Evolutionary conservation across 2,329 filamentous ascomycete genomes (phyloP).

Genomic region (Teratosphaeria viscida): DNA sequence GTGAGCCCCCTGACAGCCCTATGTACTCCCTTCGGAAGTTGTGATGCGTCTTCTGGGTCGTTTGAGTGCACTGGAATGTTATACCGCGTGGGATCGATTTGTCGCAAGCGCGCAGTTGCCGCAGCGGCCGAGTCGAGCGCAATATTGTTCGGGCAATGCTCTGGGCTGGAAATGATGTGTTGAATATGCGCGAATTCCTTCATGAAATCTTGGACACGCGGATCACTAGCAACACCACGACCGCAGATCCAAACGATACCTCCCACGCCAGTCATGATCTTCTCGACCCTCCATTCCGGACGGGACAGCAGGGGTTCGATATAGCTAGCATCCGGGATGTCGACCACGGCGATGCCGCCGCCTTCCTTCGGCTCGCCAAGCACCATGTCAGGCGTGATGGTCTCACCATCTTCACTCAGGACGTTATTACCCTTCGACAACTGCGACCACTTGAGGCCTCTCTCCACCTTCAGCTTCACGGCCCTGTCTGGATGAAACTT

Average conservation of each 20-base stretch:
- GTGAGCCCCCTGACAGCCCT: constrained; percentile 24
- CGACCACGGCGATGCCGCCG: constrained; percentile 66
- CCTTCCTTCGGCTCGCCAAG: constrained; percentile 57
- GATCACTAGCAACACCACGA: constrained; percentile 51
- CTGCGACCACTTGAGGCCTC: constrained; percentile 46
- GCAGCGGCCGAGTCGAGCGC: constrained; percentile 55
- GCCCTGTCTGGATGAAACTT: constrained; percentile 65
- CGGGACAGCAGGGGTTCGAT: constrained; percentile 58
- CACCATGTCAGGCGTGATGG: constrained; percentile 79
- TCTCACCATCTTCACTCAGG: constrained; percentile 51
- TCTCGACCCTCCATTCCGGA: constrained; percentile 57
- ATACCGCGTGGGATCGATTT: constrained; percentile 66
- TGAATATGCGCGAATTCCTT: constrained; percentile 47
- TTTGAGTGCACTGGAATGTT: constrained; percentile 58
- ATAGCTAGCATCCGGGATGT: constrained; percentile 62
- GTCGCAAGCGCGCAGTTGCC: constrained; percentile 58
- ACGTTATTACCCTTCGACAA: constrained; percentile 57
- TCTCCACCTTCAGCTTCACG: constrained; percentile 51
- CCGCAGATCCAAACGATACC: constrained; percentile 77
- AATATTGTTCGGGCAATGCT: constrained; percentile 66
- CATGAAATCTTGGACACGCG: constrained; percentile 60
- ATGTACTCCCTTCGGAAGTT: constrained; percentile 15
- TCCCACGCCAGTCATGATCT: constrained; percentile 56
- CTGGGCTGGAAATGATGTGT: constrained; percentile 68
- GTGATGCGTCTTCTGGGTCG: constrained; percentile 20